Base-by-base conservation (phyloP, 179 eudicot species). In the Pouteria campechiana region DNA sequence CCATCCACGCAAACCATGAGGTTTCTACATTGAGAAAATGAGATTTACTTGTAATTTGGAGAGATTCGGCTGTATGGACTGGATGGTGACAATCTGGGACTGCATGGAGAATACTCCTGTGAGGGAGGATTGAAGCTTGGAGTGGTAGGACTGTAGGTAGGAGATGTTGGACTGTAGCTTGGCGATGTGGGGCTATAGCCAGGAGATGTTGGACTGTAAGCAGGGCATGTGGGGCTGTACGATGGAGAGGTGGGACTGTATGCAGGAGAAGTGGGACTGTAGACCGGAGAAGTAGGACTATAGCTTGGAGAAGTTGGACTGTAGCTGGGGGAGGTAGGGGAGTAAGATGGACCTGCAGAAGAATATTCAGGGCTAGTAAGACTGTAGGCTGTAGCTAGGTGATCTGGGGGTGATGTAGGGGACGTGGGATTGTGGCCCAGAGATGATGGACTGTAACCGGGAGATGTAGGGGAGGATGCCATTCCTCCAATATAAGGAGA, bases 401-500 rank as follows among this genome's bases (percentile, higher is more conserved):
- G 42, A 19, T 1, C 7, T 9, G 31, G 31, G 31, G 31, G 6
- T 27, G 31, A 27, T 27, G 31, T 27, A 5, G 31, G 31, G 9
- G 31, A 27, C 14, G 7, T 12, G 17, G 40, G 40, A 20, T 20
- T 8, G 17, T 9, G 17, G 7, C 8, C 40, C 1, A 20, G 12
- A 15, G 18, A 35, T 3, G 40, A 2, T 17, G 8, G 4, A 20
- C 40, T 35, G 18, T 35, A 4, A 2, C 6, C 17, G 5, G 40
- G 40, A 12, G 40, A 35, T 13, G 47, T 2, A 2, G 45, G 28
- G 5, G 28, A 23, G 15, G 25, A 41, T 8, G 29, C 17, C 30
- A 41, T n/a, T n/a, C 17, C 16, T n/a, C 30, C 30, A 22, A 41
- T 31, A 41, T 41, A 41, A 21, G 45, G 45, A 41, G 45, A 41